Percentiles rank a stretch among this genome's conserved stretches.
These are phyloP conservation scores for Telfairia occidentalis DNA, from an alignment of 331 rosid genomes.

Conservation along the genomic window DNA sequence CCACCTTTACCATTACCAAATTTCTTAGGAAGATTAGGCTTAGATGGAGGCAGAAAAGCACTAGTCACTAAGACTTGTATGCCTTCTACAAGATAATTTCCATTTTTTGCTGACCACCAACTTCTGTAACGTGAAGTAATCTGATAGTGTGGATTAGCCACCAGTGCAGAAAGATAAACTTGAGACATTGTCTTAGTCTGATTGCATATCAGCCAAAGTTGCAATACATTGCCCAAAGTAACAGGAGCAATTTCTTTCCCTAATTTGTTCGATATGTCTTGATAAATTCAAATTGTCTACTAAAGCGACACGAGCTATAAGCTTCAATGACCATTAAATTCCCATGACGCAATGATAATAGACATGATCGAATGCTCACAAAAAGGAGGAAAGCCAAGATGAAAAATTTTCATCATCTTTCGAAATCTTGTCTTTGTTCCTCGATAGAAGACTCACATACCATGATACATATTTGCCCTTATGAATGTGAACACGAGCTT, in stretches of 20 bases:
- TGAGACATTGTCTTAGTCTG: not conserved
- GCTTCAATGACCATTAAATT: not conserved
- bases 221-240: not conserved
- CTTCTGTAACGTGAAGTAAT: too few relatives aligned
- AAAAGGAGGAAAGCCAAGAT: not conserved
- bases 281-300: not conserved
- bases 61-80: too few relatives aligned
- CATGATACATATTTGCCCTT: not conserved
- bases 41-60: too few relatives aligned
- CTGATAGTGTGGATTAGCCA: too few relatives aligned
- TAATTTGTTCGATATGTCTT: not conserved
- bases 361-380: not conserved
- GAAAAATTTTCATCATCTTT: not conserved
- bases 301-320: not conserved
- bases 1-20: too few relatives aligned
- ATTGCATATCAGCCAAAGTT: not conserved
- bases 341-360: not conserved
- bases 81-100: too few relatives aligned
- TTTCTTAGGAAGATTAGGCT: too few relatives aligned
- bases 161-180: not conserved
- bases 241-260: not conserved
- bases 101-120: too few relatives aligned
- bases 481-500: not conserved
- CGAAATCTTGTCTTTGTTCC: not conserved
- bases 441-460: not conserved